Conservation (phyloP, 1,139 yeast species). For the Taphrina betulina region DNA sequence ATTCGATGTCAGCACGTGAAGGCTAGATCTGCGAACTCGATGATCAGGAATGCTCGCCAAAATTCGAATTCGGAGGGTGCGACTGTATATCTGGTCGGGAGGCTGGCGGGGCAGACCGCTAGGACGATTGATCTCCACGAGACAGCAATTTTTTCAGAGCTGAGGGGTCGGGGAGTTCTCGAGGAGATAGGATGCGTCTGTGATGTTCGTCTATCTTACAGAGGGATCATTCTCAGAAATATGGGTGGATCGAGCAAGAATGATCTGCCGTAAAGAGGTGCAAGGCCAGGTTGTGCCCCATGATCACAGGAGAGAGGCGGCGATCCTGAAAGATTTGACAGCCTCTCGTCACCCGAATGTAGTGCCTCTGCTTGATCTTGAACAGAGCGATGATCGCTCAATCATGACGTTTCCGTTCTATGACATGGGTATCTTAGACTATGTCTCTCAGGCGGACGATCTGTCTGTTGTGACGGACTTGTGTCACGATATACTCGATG, state of each 20-base stretch:
- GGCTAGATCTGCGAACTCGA: too few species aligned
- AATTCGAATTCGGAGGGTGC: too few species aligned
- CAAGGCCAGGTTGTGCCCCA: constrained; percentile 6
- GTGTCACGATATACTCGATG: constrained; percentile 5
- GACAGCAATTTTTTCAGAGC: too few species aligned
- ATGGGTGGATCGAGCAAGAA: background rate
- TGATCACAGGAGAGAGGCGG: constrained; percentile 2
- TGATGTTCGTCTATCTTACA: background rate
- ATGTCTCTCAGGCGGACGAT: background rate
- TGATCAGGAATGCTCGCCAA: too few species aligned
- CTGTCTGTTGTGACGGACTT: background rate
- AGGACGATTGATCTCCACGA: too few species aligned
- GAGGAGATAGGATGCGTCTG: too few species aligned
- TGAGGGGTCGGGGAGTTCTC: too few species aligned
- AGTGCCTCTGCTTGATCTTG: background rate
- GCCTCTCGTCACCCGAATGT: constrained; percentile 1
- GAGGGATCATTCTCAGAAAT: constrained; percentile 12
- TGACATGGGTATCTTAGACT: constrained; percentile 3
- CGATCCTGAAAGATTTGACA: constrained; percentile 1
- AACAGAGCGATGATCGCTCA: background rate
- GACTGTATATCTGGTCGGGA: too few species aligned
- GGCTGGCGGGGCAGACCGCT: too few species aligned
- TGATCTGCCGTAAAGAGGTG: constrained; percentile 8
- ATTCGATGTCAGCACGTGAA: too few species aligned
- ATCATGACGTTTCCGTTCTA: constrained; percentile 7